A percentile compares a stretch with the other conserved stretches of the same genome.
Evolutionary conservation across 2,329 filamentous ascomycete species (phyloP).

Genomic region (Cryphonectria nitschkei): DNA sequence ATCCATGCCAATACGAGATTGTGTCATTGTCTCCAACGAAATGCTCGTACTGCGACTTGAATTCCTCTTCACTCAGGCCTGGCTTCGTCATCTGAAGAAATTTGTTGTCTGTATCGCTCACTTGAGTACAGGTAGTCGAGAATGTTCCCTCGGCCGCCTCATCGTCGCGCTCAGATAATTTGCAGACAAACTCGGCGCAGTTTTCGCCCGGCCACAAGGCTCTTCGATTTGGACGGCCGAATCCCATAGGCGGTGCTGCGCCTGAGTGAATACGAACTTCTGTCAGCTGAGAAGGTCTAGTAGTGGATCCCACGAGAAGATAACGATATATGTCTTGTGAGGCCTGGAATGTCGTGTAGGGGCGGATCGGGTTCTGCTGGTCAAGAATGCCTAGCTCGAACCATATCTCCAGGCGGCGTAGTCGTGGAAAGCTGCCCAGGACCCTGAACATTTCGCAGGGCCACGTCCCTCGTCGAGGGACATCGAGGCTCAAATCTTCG

Average conservation of each 20-base stretch:
- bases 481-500: neutral
- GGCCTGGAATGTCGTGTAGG: neutral
- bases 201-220: neutral
- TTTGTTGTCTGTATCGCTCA: neutral
- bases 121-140: neutral
- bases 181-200: neutral
- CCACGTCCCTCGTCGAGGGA: neutral
- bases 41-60: neutral
- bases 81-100: neutral
- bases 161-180: neutral
- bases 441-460: neutral
- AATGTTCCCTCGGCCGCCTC: neutral
- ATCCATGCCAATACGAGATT: neutral
- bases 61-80: neutral
- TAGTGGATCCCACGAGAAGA: neutral
- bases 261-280: conserved; percentile 4
- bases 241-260: neutral
- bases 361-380: neutral
- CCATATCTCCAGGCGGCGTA: conserved; percentile 7
- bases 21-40: neutral
- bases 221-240: too few relatives aligned
- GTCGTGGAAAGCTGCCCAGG: conserved; percentile 6
- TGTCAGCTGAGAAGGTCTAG: neutral
- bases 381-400: neutral
- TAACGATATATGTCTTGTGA: neutral